Evolutionary conservation across 345 rosid species (phyloP).

Genomic region (Pugionium cornutum): DNA sequence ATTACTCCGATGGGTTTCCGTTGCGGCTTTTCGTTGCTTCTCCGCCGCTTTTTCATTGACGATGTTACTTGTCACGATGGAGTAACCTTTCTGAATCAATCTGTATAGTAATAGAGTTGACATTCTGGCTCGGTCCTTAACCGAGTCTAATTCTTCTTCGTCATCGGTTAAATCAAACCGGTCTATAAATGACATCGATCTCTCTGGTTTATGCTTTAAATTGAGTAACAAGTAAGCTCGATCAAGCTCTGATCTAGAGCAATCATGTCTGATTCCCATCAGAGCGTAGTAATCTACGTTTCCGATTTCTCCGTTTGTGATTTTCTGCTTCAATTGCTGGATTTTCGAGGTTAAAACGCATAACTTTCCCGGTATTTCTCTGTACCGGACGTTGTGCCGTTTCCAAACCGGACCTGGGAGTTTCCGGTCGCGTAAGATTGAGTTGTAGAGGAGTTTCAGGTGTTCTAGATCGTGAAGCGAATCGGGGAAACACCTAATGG

Average conservation of each 20-base stretch:
- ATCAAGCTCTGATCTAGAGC: constrained; percentile 90
- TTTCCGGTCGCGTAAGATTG: constrained; percentile 86
- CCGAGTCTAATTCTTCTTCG: constrained; percentile 73
- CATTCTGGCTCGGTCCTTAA: constrained; percentile 77
- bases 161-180: constrained; percentile 79
- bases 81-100: constrained; percentile 83
- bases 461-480: constrained; percentile 93
- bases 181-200: constrained; percentile 69
- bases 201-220: constrained; percentile 91
- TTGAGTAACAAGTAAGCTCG: constrained; percentile 83
- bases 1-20: constrained; percentile 36
- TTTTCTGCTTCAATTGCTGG: constrained; percentile 67
- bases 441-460: constrained; percentile 80
- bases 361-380: constrained; percentile 85
- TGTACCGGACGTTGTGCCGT: constrained; percentile 78
- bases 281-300: constrained; percentile 83
- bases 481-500: constrained; percentile 86
- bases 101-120: constrained; percentile 78
- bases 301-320: constrained; percentile 76
- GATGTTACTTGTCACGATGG: constrained; percentile 58
- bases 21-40: constrained; percentile 57
- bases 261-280: constrained; percentile 83
- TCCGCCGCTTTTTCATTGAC: constrained; percentile 73
- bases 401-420: constrained; percentile 99
- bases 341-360: constrained; percentile 68